Evolutionary conservation across 345 rosid species (phyloP), one percentile per base, ranked within the genome.

Genomic region (Pseudoturritis turrita): DNA sequence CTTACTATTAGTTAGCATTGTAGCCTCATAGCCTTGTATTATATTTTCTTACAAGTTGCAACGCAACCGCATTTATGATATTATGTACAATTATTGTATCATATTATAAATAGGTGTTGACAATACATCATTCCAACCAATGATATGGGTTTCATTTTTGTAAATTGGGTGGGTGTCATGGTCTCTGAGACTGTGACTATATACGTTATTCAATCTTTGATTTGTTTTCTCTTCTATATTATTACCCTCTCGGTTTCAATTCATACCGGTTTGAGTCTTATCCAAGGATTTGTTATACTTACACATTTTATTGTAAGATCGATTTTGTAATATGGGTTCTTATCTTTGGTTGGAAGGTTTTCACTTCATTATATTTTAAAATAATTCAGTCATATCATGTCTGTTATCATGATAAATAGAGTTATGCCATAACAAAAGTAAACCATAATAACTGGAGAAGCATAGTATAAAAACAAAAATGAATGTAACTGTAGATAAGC

Each of bases 81-180:
- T 3, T 7, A 52, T 52, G 36, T 14, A 13, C 14, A 19, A 37
- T 37, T 22, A 14, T 13, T 23, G 39, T 46, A 31, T 65, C 17
- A 65, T 15, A 25, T 52, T 40, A 28, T 53, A 2, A 18, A 53
- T 68, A 68, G 50, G 61, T 66, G 28, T 52, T 66, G 62, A 52
- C 71, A 52, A 40, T 29, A 23, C 8, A n/a, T 10, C 43, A 26
- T 59, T 37, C 19, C 11, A 18, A 37, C 45, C 51, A 60, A 59
- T 58, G 7, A 36, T 47, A 17, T 59, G 39, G 49, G 57, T 46
- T 46, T 46, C 47, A 21, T 9, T 22, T 69, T n/a, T 23, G 65
- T 70, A 12, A 45, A 15, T 45, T 68, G 4, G 73, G 74, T 57
- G 35, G 57, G 26, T 25, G 17, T 58, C 35, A 25, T 17, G 14